These are phyloP conservation scores for Trichaptum fuscoviolaceum DNA, from an alignment of 768 basidiomycete species.

Conservation along the genomic window DNA sequence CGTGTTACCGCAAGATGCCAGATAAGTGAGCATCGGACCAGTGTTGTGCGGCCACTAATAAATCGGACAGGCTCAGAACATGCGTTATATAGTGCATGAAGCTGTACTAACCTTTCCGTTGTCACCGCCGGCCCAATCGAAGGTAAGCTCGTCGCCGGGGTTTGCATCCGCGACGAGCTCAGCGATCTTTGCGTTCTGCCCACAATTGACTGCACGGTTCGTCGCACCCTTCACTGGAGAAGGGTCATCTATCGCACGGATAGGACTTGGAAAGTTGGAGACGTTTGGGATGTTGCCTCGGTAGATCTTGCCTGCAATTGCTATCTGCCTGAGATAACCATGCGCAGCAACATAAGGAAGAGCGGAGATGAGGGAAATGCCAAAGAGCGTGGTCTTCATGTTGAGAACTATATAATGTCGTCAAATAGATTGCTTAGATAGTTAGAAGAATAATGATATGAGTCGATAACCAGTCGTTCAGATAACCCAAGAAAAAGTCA, in stretches of 20 bases:
- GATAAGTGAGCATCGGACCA: constrained; percentile 71
- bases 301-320: constrained; percentile 40
- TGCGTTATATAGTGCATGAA: constrained; percentile 21
- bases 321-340: constrained; percentile 37
- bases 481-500: neutral
- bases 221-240: constrained; percentile 50
- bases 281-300: constrained; percentile 38
- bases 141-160: constrained; percentile 49
- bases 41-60: constrained; percentile 49
- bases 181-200: constrained; percentile 45
- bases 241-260: constrained; percentile 40
- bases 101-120: constrained; percentile 17
- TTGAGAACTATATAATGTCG: constrained; percentile 11
- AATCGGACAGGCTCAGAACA: neutral
- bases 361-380: constrained; percentile 16
- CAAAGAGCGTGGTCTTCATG: constrained; percentile 9
- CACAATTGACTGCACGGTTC: constrained; percentile 58
- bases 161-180: constrained; percentile 47
- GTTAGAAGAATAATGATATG: neutral
- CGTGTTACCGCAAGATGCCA: constrained; percentile 55
- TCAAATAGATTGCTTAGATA: neutral
- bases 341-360: constrained; percentile 32
- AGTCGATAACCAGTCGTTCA: neutral
- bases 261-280: constrained; percentile 32
- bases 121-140: constrained; percentile 51